Percentiles rank a stretch among this genome's conserved stretches.
These are phyloP conservation scores for Carex scoparia DNA, from an alignment of 176 grass and related monocot genomes.

Conservation along the genomic window DNA sequence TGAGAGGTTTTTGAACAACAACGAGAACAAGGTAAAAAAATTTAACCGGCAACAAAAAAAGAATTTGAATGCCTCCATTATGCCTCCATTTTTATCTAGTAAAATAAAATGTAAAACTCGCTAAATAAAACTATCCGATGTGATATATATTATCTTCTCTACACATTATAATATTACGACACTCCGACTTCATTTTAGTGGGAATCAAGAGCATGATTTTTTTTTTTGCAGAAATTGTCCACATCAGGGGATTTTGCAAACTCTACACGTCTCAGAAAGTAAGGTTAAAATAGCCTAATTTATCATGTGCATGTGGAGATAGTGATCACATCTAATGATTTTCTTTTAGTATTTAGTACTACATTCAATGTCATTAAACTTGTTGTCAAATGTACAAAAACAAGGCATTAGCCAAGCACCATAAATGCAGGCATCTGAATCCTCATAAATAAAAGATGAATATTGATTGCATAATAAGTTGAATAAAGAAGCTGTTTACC, in stretches of 20 bases:
- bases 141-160: neutral
- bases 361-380: neutral
- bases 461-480: neutral
- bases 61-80: neutral
- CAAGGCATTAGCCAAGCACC: neutral
- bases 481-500: conserved; percentile 32
- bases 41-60: neutral
- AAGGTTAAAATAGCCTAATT: neutral
- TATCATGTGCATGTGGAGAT: neutral
- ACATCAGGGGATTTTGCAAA: neutral
- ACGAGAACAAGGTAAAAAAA: conserved; percentile 1
- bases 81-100: neutral
- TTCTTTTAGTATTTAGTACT: neutral
- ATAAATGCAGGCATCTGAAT: neutral
- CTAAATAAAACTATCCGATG: neutral
- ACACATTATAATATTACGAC: neutral
- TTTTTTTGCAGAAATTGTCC: neutral
- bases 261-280: neutral
- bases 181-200: neutral
- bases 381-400: neutral
- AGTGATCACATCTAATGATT: neutral
- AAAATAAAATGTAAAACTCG: neutral
- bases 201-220: neutral
- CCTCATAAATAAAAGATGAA: neutral
- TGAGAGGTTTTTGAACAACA: conserved; percentile 27